phyloP scores from a whole-genome alignment of 164 flowering plant species.

The Litsea cubeba region DNA sequence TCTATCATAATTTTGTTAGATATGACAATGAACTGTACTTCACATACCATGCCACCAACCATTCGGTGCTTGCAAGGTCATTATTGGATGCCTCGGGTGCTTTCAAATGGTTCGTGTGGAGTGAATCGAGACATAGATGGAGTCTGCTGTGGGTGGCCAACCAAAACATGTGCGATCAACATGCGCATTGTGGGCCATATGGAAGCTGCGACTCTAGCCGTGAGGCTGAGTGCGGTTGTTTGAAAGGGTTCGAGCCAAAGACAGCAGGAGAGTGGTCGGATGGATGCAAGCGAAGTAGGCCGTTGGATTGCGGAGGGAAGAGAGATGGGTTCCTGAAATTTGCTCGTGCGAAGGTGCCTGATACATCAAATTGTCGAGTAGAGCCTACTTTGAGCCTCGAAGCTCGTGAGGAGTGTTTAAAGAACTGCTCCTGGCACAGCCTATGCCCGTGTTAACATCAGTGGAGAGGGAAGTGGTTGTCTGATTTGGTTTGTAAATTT shows the following conservation, averaged over 20 bases:
- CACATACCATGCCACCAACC: constrained; percentile 16
- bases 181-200: neutral
- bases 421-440: too few species aligned
- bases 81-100: constrained; percentile 17
- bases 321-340: constrained; percentile 20
- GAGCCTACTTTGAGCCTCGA: too few species aligned
- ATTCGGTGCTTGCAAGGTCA: constrained; percentile 29
- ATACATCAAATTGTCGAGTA: neutral
- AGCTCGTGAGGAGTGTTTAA: too few species aligned
- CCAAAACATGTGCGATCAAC: constrained; percentile 26
- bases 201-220: constrained; percentile 24
- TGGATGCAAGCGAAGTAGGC: constrained; percentile 17
- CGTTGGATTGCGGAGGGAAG: constrained; percentile 10
- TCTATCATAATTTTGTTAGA: constrained; percentile 14
- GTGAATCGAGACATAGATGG: neutral
- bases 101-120: constrained; percentile 20
- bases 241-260: constrained; percentile 23
- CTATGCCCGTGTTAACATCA: too few species aligned
- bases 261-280: constrained; percentile 8
- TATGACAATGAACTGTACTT: constrained; percentile 31
- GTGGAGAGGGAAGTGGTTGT: too few species aligned
- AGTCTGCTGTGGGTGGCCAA: constrained; percentile 12
- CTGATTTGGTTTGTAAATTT: too few species aligned
- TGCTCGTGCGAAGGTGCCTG: constrained; percentile 19
- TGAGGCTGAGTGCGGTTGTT: constrained; percentile 22